Evolutionary conservation across 2,329 filamentous ascomycete genomes (phyloP).

Genomic region (Septoria petroselini): DNA sequence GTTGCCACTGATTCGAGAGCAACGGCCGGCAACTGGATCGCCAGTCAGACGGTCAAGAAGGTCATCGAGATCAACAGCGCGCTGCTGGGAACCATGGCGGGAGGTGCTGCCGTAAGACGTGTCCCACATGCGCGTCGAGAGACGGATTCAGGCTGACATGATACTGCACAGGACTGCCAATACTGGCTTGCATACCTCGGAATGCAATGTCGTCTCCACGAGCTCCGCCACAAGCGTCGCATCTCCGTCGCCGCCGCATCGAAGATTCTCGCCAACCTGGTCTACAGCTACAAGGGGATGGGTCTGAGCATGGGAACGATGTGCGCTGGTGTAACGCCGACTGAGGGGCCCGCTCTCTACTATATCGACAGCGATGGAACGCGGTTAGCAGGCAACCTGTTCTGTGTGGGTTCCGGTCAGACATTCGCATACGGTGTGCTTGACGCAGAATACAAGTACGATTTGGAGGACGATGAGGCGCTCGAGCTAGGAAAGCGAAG

Average conservation of each 20-base stretch:
- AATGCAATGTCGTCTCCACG: slow-evolving; percentile 98
- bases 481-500: slow-evolving; percentile 86
- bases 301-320: slow-evolving; percentile 99
- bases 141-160: slow-evolving; percentile 17
- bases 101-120: slow-evolving; percentile 76
- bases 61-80: slow-evolving; percentile 97
- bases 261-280: slow-evolving; percentile 97
- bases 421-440: slow-evolving; percentile 98
- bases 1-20: slow-evolving; percentile 97
- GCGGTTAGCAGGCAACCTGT: slow-evolving; percentile 85
- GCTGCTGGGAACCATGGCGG: slow-evolving; percentile 95
- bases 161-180: slow-evolving; percentile 75
- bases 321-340: slow-evolving; percentile 93
- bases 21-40: slow-evolving; percentile 98
- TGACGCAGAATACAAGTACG: slow-evolving; percentile 91
- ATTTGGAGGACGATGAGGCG: slow-evolving; percentile 81
- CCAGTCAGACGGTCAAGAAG: slow-evolving; percentile 99
- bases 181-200: slow-evolving; percentile 99
- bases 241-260: slow-evolving; percentile 96
- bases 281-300: slow-evolving; percentile 99
- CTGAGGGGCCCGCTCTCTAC: slow-evolving; percentile 95
- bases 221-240: slow-evolving; percentile 97
- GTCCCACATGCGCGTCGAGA: neutral
- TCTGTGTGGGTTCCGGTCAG: slow-evolving; percentile 97
- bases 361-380: slow-evolving; percentile 99